phyloP scores from a whole-genome alignment of 495 filamentous ascomycete species.

The Penicillium fimorum region DNA sequence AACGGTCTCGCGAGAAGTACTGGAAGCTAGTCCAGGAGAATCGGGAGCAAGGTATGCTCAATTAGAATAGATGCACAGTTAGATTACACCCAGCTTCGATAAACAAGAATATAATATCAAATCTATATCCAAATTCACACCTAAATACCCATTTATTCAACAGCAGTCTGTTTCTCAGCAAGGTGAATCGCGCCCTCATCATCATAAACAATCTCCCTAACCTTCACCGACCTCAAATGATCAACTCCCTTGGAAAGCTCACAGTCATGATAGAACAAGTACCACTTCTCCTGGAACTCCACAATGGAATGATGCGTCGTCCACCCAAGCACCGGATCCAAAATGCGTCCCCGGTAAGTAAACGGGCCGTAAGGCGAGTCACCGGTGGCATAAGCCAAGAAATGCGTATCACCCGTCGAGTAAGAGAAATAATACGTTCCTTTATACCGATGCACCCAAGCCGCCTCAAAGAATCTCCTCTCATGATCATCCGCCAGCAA shows the following conservation, averaged over 20 bases:
- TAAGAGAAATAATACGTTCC: slow-evolving; percentile 73
- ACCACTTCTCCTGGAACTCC: slow-evolving; percentile 68
- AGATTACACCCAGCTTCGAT: not conserved
- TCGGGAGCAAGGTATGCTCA: slow-evolving; percentile 40
- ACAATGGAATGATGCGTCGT: slow-evolving; percentile 79
- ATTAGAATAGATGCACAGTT: slow-evolving; percentile 21
- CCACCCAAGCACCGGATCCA: slow-evolving; percentile 75
- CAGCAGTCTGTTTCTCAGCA: slow-evolving; percentile 1
- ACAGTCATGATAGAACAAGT: slow-evolving; percentile 71
- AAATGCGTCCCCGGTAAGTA: slow-evolving; percentile 63
- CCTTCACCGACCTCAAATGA: slow-evolving; percentile 67
- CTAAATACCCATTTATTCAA: slow-evolving; percentile 1
- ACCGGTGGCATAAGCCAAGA: slow-evolving; percentile 62
- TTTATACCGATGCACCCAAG: slow-evolving; percentile 68
- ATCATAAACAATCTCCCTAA: slow-evolving; percentile 70
- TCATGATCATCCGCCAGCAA: slow-evolving; percentile 65
- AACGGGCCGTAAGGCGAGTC: slow-evolving; percentile 65
- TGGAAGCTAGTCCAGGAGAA: slow-evolving; percentile 44
- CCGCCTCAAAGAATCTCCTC: slow-evolving; percentile 73
- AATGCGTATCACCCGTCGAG: slow-evolving; percentile 74
- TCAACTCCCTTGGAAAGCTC: slow-evolving; percentile 59
- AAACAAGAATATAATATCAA: not conserved
- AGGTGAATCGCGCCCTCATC: slow-evolving; percentile 55
- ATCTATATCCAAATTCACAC: no score
- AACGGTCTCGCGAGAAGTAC: slow-evolving; percentile 42